These are phyloP conservation scores for Coffea humblotiana DNA, from an alignment of 305 asterid species.

Conservation along the genomic window DNA sequence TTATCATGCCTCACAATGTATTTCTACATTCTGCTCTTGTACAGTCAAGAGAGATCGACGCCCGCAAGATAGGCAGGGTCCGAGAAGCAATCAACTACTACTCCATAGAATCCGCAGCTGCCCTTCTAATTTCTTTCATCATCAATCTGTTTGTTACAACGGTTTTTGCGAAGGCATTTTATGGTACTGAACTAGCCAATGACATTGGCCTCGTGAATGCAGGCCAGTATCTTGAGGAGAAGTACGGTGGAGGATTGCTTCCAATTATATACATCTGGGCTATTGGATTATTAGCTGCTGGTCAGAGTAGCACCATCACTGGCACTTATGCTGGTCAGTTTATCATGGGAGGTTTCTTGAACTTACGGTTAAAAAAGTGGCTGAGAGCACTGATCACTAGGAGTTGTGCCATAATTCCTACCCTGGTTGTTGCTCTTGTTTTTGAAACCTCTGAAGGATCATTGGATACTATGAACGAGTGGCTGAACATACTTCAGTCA, in stretches of 20 bases:
- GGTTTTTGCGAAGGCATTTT: conserved; percentile 82
- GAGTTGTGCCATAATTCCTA: conserved; percentile 80
- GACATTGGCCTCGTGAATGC: conserved; percentile 83
- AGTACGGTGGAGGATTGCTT: conserved; percentile 76
- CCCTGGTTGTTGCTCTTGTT: conserved; percentile 70
- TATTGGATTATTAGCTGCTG: conserved; percentile 82
- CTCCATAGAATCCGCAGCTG: conserved; percentile 74
- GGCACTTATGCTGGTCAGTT: conserved; percentile 94
- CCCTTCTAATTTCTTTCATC: conserved; percentile 69
- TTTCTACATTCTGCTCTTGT: conserved; percentile 91
- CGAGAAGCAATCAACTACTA: conserved; percentile 76
- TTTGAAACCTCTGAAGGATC: conserved; percentile 72
- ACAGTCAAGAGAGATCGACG: conserved; percentile 76
- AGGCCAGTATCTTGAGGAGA: conserved; percentile 76
- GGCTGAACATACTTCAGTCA: conserved; percentile 89
- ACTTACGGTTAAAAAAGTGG: conserved; percentile 79
- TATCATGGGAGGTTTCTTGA: conserved; percentile 86
- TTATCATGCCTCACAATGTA: conserved; percentile 95
- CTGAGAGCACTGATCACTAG: conserved; percentile 79
- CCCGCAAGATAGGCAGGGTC: conserved; percentile 62
- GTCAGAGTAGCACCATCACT: conserved; percentile 92
- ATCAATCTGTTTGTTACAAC: conserved; percentile 81
- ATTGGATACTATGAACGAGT: conserved; percentile 73
- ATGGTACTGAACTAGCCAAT: conserved; percentile 66
- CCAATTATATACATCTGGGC: conserved; percentile 93